Evolutionary conservation across 2,329 filamentous ascomycete species (phyloP).

Genomic region (Beauveria sp.): DNA sequence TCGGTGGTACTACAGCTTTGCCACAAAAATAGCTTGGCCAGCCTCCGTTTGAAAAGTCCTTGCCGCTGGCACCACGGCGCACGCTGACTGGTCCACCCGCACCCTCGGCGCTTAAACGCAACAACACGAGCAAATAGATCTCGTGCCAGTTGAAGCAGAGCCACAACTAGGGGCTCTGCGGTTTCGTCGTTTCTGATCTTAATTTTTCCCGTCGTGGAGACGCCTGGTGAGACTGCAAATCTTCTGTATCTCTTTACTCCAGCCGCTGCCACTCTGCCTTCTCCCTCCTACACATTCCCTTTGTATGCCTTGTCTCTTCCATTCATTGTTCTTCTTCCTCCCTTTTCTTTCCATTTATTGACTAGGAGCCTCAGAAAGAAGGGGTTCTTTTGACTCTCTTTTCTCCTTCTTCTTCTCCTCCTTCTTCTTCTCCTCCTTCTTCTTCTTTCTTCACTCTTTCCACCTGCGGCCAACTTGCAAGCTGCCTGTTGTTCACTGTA

Average conservation of each 20-base stretch:
- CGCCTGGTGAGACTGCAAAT: not conserved
- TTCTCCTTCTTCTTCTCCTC: not conserved
- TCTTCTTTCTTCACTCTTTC: not conserved
- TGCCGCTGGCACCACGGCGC: not conserved
- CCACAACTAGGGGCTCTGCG: conserved; percentile 1
- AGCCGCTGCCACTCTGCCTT: conserved; percentile 16
- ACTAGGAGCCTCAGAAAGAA: not conserved
- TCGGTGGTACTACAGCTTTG: not conserved
- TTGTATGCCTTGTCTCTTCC: not conserved
- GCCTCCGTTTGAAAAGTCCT: conserved; percentile 4
- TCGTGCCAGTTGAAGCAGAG: not conserved
- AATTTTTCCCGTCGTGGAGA: not conserved
- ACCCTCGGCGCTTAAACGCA: conserved; percentile 7
- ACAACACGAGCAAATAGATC: conserved; percentile 8
- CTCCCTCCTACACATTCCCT: conserved; percentile 5
- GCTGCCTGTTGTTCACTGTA: conserved; percentile 11
- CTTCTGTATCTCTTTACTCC: conserved; percentile 3
- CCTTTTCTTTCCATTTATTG: not conserved
- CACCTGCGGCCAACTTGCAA: not conserved
- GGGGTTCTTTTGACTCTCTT: not conserved
- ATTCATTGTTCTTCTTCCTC: not conserved
- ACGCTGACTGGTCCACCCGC: conserved; percentile 5
- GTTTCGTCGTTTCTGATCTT: conserved; percentile 1
- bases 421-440: not conserved
- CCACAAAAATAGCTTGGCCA: conserved; percentile 3